Conservation (phyloP, 225 moss, liverwort and hornwort genomes). For the Neckera pumila region DNA sequence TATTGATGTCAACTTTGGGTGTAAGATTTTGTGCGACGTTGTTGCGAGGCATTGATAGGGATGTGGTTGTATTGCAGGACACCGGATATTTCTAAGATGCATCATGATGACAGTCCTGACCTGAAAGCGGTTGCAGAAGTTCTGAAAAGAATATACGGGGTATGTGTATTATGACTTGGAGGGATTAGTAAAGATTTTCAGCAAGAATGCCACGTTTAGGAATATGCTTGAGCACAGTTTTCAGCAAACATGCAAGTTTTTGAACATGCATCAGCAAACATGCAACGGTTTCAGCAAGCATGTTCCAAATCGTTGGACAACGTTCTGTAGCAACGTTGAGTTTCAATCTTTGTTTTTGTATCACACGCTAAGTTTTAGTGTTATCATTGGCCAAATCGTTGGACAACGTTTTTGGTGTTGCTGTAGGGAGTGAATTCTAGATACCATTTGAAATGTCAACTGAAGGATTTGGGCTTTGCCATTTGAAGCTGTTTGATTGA, state of each 20-base stretch:
- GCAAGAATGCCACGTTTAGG: neutral
- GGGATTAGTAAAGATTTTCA: neutral
- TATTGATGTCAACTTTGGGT: neutral
- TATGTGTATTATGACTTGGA: slow-evolving; percentile 8
- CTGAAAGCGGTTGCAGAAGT: slow-evolving; percentile 60
- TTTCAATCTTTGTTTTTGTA: neutral
- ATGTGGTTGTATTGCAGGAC: slow-evolving; percentile 38
- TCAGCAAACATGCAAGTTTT: no score
- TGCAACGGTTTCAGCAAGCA: neutral
- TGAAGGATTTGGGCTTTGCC: neutral
- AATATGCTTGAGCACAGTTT: no score
- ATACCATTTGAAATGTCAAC: neutral
- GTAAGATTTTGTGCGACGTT: neutral
- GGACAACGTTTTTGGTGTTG: neutral
- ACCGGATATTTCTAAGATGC: slow-evolving; percentile 85
- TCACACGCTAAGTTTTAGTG: neutral
- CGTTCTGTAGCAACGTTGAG: neutral
- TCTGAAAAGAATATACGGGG: slow-evolving; percentile 58
- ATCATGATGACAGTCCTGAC: slow-evolving; percentile 55
- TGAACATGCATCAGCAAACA: neutral
- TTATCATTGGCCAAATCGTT: neutral
- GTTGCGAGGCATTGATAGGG: neutral
- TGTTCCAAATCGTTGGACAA: neutral
- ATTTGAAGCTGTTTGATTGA: neutral
- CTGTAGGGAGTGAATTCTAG: neutral